Evolutionary conservation across 805 yeast genomes (phyloP).

Genomic region (Nakazawaea laoshanensis): DNA sequence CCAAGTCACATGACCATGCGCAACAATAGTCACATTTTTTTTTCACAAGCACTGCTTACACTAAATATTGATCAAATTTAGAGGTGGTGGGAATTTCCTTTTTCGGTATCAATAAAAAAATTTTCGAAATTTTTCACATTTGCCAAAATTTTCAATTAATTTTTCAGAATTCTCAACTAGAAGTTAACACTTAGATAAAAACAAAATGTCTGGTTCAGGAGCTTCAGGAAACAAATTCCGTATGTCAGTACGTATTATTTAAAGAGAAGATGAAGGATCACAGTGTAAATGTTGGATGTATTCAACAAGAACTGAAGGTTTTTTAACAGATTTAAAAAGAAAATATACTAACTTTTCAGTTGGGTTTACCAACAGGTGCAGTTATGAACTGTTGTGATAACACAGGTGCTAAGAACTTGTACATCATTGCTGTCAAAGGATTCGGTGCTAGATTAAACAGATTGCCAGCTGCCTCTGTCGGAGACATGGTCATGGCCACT

Average conservation of each 20-base stretch:
- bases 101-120: too few species aligned
- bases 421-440: constrained; percentile 98
- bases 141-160: too few species aligned
- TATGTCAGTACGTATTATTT: constrained; percentile 78
- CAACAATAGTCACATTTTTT: too few species aligned
- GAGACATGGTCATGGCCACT: constrained; percentile 99
- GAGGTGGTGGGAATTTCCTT: too few species aligned
- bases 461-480: constrained; percentile 99
- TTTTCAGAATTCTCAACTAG: too few species aligned
- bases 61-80: too few species aligned
- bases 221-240: constrained; percentile 99
- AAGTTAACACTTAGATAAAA: constrained; percentile 16
- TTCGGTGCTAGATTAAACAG: constrained; percentile 99
- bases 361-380: constrained; percentile 99
- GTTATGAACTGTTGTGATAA: constrained; percentile 99
- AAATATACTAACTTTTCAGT: constrained; percentile 32
- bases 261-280: not conserved
- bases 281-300: not conserved
- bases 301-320: not conserved
- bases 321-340: not conserved
- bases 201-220: constrained; percentile 81
- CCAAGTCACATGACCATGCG: too few species aligned
- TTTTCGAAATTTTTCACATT: too few species aligned
- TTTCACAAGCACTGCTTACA: too few species aligned
- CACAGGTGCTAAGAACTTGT: constrained; percentile 99